Percentiles rank a stretch among this genome's conserved stretches.
These are phyloP conservation scores for Vararia minispora DNA, from an alignment of 768 basidiomycete species.

Conservation along the genomic window DNA sequence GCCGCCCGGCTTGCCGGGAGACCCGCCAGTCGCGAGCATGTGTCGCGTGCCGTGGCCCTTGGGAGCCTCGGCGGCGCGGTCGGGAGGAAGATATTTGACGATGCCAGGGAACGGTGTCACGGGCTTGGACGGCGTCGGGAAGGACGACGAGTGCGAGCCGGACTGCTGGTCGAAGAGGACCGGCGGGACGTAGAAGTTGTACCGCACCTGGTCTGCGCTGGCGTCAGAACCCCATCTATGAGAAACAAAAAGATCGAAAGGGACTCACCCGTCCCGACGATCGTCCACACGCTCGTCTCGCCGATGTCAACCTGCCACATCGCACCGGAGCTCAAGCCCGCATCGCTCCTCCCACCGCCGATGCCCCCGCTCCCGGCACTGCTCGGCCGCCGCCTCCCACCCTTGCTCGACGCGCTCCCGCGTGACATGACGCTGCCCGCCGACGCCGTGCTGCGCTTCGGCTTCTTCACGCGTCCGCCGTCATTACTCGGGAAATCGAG, in stretches of 20 bases:
- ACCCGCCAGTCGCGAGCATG: constrained; percentile 49
- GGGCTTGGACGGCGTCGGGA: constrained; percentile 71
- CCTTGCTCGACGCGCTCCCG: constrained; percentile 39
- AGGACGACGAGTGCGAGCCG: constrained; percentile 57
- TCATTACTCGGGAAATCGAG: constrained; percentile 69
- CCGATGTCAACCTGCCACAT: constrained; percentile 88
- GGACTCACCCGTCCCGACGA: constrained; percentile 74
- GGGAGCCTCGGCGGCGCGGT: constrained; percentile 74
- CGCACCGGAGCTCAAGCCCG: constrained; percentile 64
- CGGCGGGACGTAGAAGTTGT: constrained; percentile 89
- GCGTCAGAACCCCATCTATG: constrained; percentile 3
- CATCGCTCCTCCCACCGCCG: constrained; percentile 55
- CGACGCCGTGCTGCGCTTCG: constrained; percentile 67
- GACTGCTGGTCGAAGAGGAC: constrained; percentile 74
- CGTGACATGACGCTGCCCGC: constrained; percentile 44
- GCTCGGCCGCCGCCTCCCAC: constrained; percentile 62
- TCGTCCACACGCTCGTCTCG: constrained; percentile 91
- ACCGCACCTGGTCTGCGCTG: constrained; percentile 70
- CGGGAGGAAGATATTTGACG: constrained; percentile 85
- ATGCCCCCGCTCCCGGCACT: constrained; percentile 48
- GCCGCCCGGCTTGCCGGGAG: constrained; percentile 71
- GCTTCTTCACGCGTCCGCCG: constrained; percentile 74
- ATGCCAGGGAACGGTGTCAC: constrained; percentile 81
- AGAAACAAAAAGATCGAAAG: constrained; percentile 13
- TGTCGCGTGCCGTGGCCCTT: constrained; percentile 62